These are phyloP conservation scores for Gliomastix tumulicola DNA, from an alignment of 2,329 filamentous ascomycete species.

Conservation along the genomic window DNA sequence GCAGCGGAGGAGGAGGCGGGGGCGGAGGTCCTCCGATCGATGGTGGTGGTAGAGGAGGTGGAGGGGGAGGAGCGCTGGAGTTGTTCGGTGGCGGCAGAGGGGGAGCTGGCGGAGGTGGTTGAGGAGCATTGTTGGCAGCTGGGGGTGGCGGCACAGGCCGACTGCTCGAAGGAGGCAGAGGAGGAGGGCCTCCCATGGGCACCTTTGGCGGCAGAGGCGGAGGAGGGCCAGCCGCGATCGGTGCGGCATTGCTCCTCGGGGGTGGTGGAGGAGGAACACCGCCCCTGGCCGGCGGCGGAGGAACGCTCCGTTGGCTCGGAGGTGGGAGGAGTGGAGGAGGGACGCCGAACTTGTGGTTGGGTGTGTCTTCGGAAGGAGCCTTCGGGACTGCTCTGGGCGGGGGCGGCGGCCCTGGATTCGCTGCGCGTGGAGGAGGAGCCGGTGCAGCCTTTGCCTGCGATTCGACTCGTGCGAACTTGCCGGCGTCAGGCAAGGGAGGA, in stretches of 20 bases:
- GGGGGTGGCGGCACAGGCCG: constrained; percentile 40
- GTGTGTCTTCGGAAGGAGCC: constrained; percentile 57
- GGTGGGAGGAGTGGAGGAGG: constrained; percentile 81
- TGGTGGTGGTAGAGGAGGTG: constrained; percentile 33
- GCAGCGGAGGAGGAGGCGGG: constrained; percentile 37
- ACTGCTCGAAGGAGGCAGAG: constrained; percentile 42
- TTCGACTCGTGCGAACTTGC: constrained; percentile 65
- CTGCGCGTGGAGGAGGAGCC: constrained; percentile 11
- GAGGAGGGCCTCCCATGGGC: constrained; percentile 34
- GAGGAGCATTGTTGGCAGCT: constrained; percentile 10
- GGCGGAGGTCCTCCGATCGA: constrained; percentile 17
- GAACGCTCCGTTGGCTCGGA: constrained; percentile 62
- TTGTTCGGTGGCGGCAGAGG: constrained; percentile 17
- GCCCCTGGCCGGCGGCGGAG: constrained; percentile 67
- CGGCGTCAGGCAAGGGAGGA: constrained; percentile 82
- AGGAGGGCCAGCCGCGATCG: constrained; percentile 23
- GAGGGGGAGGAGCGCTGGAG: constrained; percentile 27
- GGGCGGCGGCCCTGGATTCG: constrained; percentile 23
- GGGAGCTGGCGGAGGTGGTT: constrained; percentile 27
- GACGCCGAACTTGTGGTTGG: constrained; percentile 59
- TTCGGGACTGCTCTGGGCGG: constrained; percentile 53
- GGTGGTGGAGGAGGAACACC: constrained; percentile 67
- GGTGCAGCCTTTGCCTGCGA: constrained; percentile 4
- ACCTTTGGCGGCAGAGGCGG: constrained; percentile 43
- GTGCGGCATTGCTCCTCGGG: constrained; percentile 24